Percentiles rank a stretch among this genome's conserved stretches.
phyloP scores from a whole-genome alignment of 768 basidiomycete genomes.

The Kwoniella mangroviensis region DNA sequence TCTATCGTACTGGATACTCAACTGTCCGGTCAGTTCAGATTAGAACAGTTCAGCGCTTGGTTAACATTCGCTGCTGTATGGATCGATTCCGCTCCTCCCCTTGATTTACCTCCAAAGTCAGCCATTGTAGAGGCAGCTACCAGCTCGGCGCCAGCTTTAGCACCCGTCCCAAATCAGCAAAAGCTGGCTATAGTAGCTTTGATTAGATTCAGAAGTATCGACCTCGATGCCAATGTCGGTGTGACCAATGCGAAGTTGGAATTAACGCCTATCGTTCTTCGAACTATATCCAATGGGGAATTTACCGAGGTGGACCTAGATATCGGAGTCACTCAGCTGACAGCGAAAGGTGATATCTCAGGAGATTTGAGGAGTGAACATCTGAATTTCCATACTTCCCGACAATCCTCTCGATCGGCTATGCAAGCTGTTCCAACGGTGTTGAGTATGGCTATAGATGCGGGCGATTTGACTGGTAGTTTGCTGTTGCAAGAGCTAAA shows the following conservation, averaged over 20 bases:
- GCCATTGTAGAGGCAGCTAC: conserved; percentile 27
- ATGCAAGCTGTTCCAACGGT: conserved; percentile 35
- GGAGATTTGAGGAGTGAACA: conserved; percentile 44
- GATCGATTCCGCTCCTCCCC: conserved; percentile 43
- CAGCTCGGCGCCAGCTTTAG: conserved; percentile 17
- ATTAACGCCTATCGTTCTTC: conserved; percentile 68
- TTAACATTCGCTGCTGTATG: conserved; percentile 68
- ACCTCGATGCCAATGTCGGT: conserved; percentile 78
- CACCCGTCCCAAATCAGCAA: neutral
- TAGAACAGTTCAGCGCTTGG: conserved; percentile 87
- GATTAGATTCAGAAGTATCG: conserved; percentile 73
- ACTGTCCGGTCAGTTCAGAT: conserved; percentile 74
- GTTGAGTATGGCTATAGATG: conserved; percentile 46
- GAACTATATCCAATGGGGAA: conserved; percentile 69
- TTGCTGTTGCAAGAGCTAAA: conserved; percentile 43
- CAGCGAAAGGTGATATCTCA: conserved; percentile 60
- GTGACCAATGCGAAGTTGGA: conserved; percentile 74
- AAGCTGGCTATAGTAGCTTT: conserved; percentile 67
- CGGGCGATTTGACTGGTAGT: conserved; percentile 37
- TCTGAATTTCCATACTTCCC: conserved; percentile 41
- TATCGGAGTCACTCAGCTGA: conserved; percentile 64
- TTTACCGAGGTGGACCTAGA: conserved; percentile 69
- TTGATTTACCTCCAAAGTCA: conserved; percentile 47
- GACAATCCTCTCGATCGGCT: conserved; percentile 39
- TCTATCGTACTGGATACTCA: conserved; percentile 84